Conservation (phyloP, 192 early-diverging fungal genomes). For the Backusella parvicylindrica region DNA sequence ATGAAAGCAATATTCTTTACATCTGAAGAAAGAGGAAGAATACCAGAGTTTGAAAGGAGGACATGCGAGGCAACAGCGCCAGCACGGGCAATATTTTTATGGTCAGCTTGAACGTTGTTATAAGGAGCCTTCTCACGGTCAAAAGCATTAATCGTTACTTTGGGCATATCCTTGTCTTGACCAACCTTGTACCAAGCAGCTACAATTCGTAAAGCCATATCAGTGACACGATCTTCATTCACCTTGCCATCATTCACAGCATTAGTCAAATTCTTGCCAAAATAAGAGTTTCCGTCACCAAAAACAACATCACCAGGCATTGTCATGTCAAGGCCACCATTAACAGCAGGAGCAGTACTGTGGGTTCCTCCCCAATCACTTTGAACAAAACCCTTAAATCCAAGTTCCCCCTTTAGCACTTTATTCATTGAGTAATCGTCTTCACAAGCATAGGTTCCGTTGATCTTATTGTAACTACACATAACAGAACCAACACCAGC, state of each 20-base stretch:
- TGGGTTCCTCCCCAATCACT: slow-evolving; percentile 46
- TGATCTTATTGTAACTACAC: slow-evolving; percentile 64
- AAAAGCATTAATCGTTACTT: neutral
- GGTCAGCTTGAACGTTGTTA: slow-evolving; percentile 11
- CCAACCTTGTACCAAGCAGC: slow-evolving; percentile 12
- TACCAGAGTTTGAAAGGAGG: slow-evolving; percentile 8
- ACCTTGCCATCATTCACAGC: slow-evolving; percentile 10
- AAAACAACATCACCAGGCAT: slow-evolving; percentile 45
- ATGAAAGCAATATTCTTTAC: slow-evolving; percentile 24
- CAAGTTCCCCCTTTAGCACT: slow-evolving; percentile 47
- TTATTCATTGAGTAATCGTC: slow-evolving; percentile 36
- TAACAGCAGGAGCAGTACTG: slow-evolving; percentile 8
- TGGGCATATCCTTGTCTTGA: neutral
- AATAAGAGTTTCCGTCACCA: neutral
- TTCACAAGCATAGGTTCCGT: slow-evolving; percentile 53
- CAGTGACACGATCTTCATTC: neutral
- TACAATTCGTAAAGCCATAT: slow-evolving; percentile 16
- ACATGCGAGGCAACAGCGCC: slow-evolving; percentile 19
- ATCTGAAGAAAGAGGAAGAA: slow-evolving; percentile 9
- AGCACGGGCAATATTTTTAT: slow-evolving; percentile 2
- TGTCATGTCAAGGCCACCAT: slow-evolving; percentile 54
- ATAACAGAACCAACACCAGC: slow-evolving; percentile 57
- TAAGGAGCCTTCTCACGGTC: neutral
- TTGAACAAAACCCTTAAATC: slow-evolving; percentile 53
- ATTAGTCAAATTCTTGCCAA: slow-evolving; percentile 11